Conservation (phyloP, 257 asterid species). For the Paraleonurus japonicus region DNA sequence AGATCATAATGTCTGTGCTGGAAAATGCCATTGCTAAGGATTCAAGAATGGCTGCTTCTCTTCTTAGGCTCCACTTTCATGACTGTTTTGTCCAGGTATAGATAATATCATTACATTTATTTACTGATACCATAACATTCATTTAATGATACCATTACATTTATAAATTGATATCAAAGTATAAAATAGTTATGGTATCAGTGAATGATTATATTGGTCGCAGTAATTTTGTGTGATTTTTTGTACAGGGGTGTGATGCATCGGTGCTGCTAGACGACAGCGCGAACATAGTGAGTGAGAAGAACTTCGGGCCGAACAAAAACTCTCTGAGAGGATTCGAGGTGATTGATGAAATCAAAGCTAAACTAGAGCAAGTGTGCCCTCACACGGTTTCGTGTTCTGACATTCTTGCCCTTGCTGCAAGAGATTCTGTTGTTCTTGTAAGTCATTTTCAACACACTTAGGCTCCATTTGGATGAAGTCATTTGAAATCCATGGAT, state of each 20-base stretch:
- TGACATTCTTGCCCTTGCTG: slow-evolving; percentile 74
- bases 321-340: slow-evolving; percentile 68
- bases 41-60: slow-evolving; percentile 75
- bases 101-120: no score
- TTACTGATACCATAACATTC: no score
- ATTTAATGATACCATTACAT: no score
- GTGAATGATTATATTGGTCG: no score
- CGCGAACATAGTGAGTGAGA: slow-evolving; percentile 50
- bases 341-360: slow-evolving; percentile 76
- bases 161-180: no score
- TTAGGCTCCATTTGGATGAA: no score
- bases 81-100: slow-evolving; percentile 71
- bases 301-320: slow-evolving; percentile 67
- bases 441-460: no score
- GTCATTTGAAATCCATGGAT: no score
- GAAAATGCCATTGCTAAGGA: slow-evolving; percentile 60
- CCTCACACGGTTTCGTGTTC: slow-evolving; percentile 84
- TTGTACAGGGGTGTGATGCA: slow-evolving; percentile 72
- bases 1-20: slow-evolving; percentile 65
- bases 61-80: slow-evolving; percentile 68
- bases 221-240: neutral
- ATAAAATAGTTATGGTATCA: no score
- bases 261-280: slow-evolving; percentile 62
- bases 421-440: slow-evolving; percentile 58
- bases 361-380: slow-evolving; percentile 59